These are phyloP conservation scores for Aquilaria yunnanensis DNA, from an alignment of 345 rosid species.

Conservation along the genomic window DNA sequence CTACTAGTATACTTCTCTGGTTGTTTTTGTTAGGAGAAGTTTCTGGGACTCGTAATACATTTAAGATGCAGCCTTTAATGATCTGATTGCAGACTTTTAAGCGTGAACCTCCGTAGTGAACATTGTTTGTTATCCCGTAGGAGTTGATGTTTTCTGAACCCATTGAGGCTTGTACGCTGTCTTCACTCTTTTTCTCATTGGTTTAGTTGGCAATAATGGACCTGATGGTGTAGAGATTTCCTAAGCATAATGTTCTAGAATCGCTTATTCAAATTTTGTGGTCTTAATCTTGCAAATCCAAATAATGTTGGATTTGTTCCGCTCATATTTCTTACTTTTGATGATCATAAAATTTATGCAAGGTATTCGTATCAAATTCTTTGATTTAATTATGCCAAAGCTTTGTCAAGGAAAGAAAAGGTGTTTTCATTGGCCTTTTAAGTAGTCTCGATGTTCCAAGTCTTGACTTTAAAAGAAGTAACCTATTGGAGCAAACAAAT, in stretches of 20 bases:
- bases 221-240: constrained; percentile 13
- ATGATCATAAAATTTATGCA: too few relatives aligned
- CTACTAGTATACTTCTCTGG: constrained; percentile 18
- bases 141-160: constrained; percentile 12
- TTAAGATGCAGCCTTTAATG: constrained; percentile 7
- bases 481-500: too few relatives aligned
- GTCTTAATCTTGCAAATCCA: too few relatives aligned
- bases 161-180: constrained; percentile 8
- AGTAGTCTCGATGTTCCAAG: too few relatives aligned
- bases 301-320: too few relatives aligned
- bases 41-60: constrained; percentile 18
- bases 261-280: too few relatives aligned
- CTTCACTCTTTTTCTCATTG: not conserved
- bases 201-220: constrained; percentile 22
- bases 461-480: too few relatives aligned
- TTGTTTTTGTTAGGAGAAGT: constrained; percentile 30
- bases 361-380: too few relatives aligned
- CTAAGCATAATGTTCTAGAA: constrained; percentile 4
- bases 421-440: too few relatives aligned
- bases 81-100: constrained; percentile 11
- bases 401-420: too few relatives aligned
- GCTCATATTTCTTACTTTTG: too few relatives aligned
- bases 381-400: too few relatives aligned
- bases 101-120: constrained; percentile 9
- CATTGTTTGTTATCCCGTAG: constrained; percentile 8